Percentiles rank a stretch among this genome's conserved stretches.
Conservation (phyloP, 2,329 filamentous ascomycete species). For the Colletotrichum sp. region DNA sequence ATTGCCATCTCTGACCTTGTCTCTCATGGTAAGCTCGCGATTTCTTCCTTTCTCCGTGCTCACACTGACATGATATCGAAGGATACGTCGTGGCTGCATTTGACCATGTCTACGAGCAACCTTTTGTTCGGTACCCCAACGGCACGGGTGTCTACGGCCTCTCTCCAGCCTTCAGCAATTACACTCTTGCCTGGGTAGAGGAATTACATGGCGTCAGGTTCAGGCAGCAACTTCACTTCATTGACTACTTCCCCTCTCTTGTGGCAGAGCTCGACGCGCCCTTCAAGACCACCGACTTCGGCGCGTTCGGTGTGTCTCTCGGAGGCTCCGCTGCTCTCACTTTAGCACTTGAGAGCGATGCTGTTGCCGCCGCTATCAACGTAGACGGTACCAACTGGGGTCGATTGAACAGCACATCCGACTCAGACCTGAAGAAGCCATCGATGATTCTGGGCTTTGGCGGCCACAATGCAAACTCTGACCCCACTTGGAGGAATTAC, state of each 20-base stretch:
- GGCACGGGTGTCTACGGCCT: conserved; percentile 28
- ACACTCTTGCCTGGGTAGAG: neutral
- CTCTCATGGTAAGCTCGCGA: conserved; percentile 1
- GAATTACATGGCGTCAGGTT: conserved; percentile 23
- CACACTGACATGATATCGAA: conserved; percentile 15
- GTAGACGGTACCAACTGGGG: conserved; percentile 24
- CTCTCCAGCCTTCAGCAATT: neutral
- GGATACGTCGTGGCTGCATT: conserved; percentile 30
- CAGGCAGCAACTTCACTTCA: conserved; percentile 23
- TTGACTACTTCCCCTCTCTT: conserved; percentile 21
- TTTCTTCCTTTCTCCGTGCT: fast-evolving
- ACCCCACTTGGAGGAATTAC: conserved; percentile 12
- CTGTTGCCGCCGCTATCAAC: conserved; percentile 25
- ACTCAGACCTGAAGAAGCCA: conserved; percentile 24
- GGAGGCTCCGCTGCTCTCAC: conserved; percentile 26
- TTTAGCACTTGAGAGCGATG: conserved; percentile 13
- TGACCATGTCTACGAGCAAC: conserved; percentile 32
- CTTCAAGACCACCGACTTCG: conserved; percentile 21
- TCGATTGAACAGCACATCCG: conserved; percentile 9
- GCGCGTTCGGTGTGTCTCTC: conserved; percentile 26
- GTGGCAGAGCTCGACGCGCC: conserved; percentile 15
- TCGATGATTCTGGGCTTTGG: conserved; percentile 24
- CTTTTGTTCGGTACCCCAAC: conserved; percentile 30
- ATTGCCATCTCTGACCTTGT: conserved; percentile 14
- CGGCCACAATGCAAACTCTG: conserved; percentile 16